Percentiles rank a stretch among this genome's conserved stretches.
These are phyloP conservation scores for Neonothopanus nambi DNA, from an alignment of 1,284 basidiomycete genomes.

Conservation along the genomic window DNA sequence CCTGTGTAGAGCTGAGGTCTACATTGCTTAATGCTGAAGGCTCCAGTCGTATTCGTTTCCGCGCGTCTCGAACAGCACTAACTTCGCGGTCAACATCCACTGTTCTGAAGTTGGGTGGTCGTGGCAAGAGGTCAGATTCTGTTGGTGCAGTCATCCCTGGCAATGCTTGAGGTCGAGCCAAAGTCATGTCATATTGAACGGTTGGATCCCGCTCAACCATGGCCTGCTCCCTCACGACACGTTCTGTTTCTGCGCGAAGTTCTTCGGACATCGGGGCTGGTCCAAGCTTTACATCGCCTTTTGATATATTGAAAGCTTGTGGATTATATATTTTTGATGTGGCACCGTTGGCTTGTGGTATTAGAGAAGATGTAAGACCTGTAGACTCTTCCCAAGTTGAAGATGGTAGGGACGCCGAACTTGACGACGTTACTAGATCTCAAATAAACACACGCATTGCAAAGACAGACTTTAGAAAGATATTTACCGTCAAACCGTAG, in stretches of 20 bases:
- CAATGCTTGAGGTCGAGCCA: slow-evolving; percentile 44
- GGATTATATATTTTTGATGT: slow-evolving; percentile 49
- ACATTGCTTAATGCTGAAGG: slow-evolving; percentile 60
- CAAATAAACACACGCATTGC: slow-evolving; percentile 25
- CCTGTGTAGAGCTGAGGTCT: slow-evolving; percentile 61
- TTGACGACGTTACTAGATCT: slow-evolving; percentile 65
- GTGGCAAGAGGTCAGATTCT: slow-evolving; percentile 76
- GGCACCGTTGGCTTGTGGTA: slow-evolving; percentile 59
- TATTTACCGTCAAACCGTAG: slow-evolving; percentile 84
- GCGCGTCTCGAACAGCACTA: slow-evolving; percentile 84
- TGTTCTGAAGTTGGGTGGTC: slow-evolving; percentile 80
- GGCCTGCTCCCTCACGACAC: slow-evolving; percentile 70
- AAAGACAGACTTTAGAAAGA: slow-evolving; percentile 12
- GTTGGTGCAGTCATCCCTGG: slow-evolving; percentile 64
- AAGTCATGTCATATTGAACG: slow-evolving; percentile 63
- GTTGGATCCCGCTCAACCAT: slow-evolving; percentile 68
- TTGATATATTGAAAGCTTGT: slow-evolving; percentile 72
- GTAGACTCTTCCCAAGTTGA: slow-evolving; percentile 81
- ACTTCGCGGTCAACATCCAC: slow-evolving; percentile 93
- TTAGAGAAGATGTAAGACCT: slow-evolving; percentile 75
- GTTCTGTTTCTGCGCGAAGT: slow-evolving; percentile 76
- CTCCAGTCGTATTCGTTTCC: slow-evolving; percentile 88
- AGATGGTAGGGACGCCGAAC: slow-evolving; percentile 60
- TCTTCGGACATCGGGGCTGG: slow-evolving; percentile 78
- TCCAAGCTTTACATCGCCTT: slow-evolving; percentile 82